Evolutionary conservation across 2,329 filamentous ascomycete species (phyloP).

Genomic region (Pseudogymnoascus sp.): DNA sequence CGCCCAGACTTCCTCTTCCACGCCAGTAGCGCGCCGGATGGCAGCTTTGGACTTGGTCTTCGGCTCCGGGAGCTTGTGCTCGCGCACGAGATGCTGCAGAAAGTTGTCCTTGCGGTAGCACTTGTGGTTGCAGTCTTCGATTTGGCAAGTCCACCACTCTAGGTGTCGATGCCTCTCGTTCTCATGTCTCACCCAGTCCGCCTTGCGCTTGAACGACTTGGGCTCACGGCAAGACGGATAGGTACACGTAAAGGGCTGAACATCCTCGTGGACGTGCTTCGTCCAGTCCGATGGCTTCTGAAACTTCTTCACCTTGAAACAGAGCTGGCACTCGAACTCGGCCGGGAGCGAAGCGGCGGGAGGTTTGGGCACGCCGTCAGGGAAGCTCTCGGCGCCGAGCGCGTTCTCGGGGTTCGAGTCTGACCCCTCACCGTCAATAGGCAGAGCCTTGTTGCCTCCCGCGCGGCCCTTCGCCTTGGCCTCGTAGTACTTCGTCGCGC

Average conservation of each 20-base stretch:
- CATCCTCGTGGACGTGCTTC: slow-evolving; percentile 89
- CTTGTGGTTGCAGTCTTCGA: slow-evolving; percentile 69
- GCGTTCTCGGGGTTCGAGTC: slow-evolving; percentile 63
- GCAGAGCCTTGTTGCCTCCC: slow-evolving; percentile 46
- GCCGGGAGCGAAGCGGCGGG: slow-evolving; percentile 70
- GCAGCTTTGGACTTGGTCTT: slow-evolving; percentile 67
- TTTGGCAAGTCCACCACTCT: slow-evolving; percentile 83
- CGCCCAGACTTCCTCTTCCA: slow-evolving; percentile 59
- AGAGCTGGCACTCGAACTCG: slow-evolving; percentile 82
- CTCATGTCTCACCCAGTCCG: slow-evolving; percentile 91
- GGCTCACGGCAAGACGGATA: slow-evolving; percentile 74
- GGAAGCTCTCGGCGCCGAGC: slow-evolving; percentile 66
- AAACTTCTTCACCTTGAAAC: slow-evolving; percentile 77
- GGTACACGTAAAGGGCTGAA: slow-evolving; percentile 88
- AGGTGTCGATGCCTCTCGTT: slow-evolving; percentile 84
- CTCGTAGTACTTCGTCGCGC: slow-evolving; percentile 53
- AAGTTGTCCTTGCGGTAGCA: slow-evolving; percentile 91
- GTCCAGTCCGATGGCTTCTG: slow-evolving; percentile 94
- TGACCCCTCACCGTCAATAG: slow-evolving; percentile 46
- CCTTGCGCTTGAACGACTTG: slow-evolving; percentile 91
- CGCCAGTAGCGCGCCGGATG: slow-evolving; percentile 47
- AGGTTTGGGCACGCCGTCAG: slow-evolving; percentile 70
- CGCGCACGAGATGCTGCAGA: slow-evolving; percentile 80
- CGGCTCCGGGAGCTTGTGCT: slow-evolving; percentile 80
- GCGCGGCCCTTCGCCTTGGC: slow-evolving; percentile 48